Conservation (phyloP, 208 protist genomes). For the Trypanosoma scelopori region DNA sequence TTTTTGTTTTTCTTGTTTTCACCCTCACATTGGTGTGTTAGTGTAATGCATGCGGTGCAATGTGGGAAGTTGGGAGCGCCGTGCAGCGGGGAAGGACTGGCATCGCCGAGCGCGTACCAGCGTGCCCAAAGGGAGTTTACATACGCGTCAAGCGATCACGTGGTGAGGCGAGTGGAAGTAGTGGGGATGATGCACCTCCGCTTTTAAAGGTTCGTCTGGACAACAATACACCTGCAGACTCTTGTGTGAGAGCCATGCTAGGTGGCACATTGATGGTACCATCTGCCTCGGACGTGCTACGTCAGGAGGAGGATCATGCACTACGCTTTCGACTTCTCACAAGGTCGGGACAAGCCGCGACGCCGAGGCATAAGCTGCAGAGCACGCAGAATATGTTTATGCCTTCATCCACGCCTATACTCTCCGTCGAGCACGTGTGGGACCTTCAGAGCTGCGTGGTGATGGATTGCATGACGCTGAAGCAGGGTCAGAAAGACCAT, state of each 20-base stretch:
- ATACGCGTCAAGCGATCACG: slow-evolving; percentile 21
- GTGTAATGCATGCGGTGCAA: slow-evolving; percentile 12
- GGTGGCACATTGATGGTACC: no score
- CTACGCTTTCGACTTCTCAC: slow-evolving; percentile 13
- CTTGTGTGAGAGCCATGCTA: background rate
- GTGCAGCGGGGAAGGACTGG: background rate
- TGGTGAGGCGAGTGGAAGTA: background rate
- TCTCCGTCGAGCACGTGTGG: slow-evolving; percentile 27
- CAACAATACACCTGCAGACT: slow-evolving; percentile 5
- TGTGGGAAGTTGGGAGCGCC: background rate
- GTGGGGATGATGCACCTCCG: background rate
- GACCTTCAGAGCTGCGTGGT: slow-evolving; percentile 20
- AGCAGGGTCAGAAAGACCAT: no score
- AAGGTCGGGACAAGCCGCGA: background rate
- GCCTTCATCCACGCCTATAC: background rate
- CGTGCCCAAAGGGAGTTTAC: slow-evolving; percentile 3
- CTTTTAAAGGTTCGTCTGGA: slow-evolving; percentile 16
- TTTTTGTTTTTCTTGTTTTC: slow-evolving; percentile 16
- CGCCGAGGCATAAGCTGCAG: background rate
- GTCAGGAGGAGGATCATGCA: background rate
- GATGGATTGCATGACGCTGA: slow-evolving; percentile 20
- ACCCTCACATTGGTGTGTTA: background rate
- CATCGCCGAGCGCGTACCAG: background rate
- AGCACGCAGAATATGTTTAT: background rate
- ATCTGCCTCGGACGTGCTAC: background rate